These are phyloP conservation scores for Colletotrichum coccodes DNA, from an alignment of 2,329 filamentous ascomycete genomes.

Conservation along the genomic window DNA sequence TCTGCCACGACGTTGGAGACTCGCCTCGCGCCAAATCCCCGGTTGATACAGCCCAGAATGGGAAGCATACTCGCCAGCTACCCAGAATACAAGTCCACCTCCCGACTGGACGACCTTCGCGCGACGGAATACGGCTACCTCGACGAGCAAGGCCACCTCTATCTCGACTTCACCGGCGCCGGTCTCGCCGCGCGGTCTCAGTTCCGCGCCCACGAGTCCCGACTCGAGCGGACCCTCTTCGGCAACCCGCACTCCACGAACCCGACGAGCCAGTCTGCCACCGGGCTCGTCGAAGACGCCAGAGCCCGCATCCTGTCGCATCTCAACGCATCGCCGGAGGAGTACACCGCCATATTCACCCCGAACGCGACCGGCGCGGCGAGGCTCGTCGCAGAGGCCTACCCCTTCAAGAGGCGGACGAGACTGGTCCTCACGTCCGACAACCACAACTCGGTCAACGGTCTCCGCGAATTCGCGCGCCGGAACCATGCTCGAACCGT, in stretches of 20 bases:
- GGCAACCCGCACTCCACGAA: slow-evolving; percentile 54
- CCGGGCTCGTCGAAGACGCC: slow-evolving; percentile 43
- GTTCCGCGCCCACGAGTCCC: slow-evolving; percentile 42
- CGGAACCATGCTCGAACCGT: slow-evolving; percentile 36
- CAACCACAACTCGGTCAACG: slow-evolving; percentile 55
- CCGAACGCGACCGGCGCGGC: slow-evolving; percentile 51
- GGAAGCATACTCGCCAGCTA: slow-evolving; percentile 34
- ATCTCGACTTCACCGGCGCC: slow-evolving; percentile 53
- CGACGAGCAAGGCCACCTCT: slow-evolving; percentile 49
- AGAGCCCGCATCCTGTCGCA: slow-evolving; percentile 44
- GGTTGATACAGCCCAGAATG: neutral
- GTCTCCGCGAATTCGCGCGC: slow-evolving; percentile 48
- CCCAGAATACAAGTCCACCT: slow-evolving; percentile 47
- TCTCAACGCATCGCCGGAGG: slow-evolving; percentile 46
- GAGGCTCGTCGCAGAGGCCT: slow-evolving; percentile 50
- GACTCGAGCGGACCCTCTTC: slow-evolving; percentile 41
- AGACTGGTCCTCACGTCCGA: slow-evolving; percentile 49
- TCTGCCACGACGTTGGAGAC: neutral
- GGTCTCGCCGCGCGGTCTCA: slow-evolving; percentile 47
- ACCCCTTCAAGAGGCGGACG: slow-evolving; percentile 41
- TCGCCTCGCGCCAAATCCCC: neutral
- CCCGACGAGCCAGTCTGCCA: slow-evolving; percentile 48
- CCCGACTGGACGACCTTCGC: slow-evolving; percentile 43
- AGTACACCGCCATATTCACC: slow-evolving; percentile 53
- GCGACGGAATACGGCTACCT: slow-evolving; percentile 47